Base-by-base conservation (phyloP, 257 asterid genomes). In the Rubia yunnanensis region DNA sequence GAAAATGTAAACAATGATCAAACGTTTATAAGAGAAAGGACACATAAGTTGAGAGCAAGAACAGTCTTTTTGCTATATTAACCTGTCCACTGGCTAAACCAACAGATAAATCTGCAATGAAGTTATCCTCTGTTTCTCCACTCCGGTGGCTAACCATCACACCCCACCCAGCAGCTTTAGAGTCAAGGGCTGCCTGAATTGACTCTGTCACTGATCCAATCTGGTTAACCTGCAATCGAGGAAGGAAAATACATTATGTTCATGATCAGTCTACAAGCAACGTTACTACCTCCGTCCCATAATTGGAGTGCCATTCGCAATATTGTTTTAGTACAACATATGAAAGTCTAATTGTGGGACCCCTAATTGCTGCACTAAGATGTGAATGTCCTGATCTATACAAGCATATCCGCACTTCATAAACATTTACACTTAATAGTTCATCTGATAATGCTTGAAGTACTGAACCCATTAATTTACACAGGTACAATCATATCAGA, bases 41-140 rank as follows among this genome's bases (percentile, higher is more conserved):
- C 4, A 28, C 15, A 63, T 32, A 10, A 28, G 22, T 23, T 58
- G 27, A 36, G 31, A 30, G 24, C 13, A 44, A 52, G 53, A 2
- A 60, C 59, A 54, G 18, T 46, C 1, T 9, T n/a, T 11, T 57
- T 5, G 32, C 24, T 8, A 20, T 20, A 50, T 26, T 32, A 54
- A 92, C 98, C 98, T 92, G 99, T 71, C 99, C 97, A 71, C 97
- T 89, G 72, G 99, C 97, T 79, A 89, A 77, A 61, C 99, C 99
- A 5, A 92, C 99, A 20, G 97, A 89, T 56, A 92, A 76, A 79
- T 92, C 99, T 28, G 99, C 99, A 34, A 92, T 92, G 78, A 92
- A 92, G 84, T 92, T 88, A 81, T 92, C 99, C 74, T 92, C 99
- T 1, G 99, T 92, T 77, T 92, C 99, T 44, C 99, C 99, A 78